Evolutionary conservation across 164 flowering plant species (phyloP), one percentile per base, ranked within the genome.

Genomic region (Vitis amurensis): DNA sequence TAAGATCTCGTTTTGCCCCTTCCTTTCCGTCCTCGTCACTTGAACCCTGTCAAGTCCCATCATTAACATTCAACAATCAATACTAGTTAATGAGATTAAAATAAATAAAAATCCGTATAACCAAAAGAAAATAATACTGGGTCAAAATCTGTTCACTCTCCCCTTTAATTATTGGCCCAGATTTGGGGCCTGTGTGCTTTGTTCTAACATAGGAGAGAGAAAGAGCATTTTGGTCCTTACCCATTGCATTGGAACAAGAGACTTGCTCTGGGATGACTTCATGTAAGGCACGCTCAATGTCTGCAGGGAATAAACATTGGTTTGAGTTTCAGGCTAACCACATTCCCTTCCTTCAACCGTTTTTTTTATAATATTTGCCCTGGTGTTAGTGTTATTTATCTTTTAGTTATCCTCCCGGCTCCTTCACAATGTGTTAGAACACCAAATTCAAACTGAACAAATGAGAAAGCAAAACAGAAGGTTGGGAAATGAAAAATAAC

Each of bases 271-370:
- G 4, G 75, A 58, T 12, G 72, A 71, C 53, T 51, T 73, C 74
- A 66, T 30, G 51, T 71, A 74, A 27, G 77, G 69, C 67, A 63
- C 55, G 57, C 72, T 74, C 63, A 78, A n/a, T 59, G 72, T 74
- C 77, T 78, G 80, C 55, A 52, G 27, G 56, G 48, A 65, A 64
- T 16, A 47, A 17, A 16, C 4, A 63, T 7, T n/a, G 8, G 15
- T 14, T 53, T 53, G 56, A 53, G 56, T 53, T 37, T 37, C 56
- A 53, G 56, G 56, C 5, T 53, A n/a, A 53, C 14, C n/a, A 13
- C 14, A 53, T 13, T 53, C n/a, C 56, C 56, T 4, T 15, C 44
- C 7, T 6, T 37, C 44, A 23, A 1, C 27, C 27, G 0, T 37
- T 0, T 37, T 37, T 37, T 37, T 37, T 37, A 37, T 37, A 37